Evolutionary conservation across 169 alveolate species (phyloP).

Genomic region (Babesia ovis): DNA sequence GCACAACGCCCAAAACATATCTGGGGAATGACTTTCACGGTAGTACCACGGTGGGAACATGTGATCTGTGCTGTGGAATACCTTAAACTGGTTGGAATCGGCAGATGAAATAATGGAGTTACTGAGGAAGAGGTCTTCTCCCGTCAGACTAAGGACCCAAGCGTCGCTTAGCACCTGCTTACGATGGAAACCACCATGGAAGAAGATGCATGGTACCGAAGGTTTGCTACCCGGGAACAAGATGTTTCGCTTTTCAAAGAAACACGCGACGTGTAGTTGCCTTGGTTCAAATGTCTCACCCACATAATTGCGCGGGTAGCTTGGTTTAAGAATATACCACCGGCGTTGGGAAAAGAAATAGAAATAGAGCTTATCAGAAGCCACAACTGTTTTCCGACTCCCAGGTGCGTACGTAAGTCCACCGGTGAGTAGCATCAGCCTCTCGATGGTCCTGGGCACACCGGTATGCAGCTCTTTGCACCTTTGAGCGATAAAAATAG

Average conservation of each 20-base stretch:
- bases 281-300: constrained; percentile 80
- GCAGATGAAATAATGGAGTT: constrained; percentile 52
- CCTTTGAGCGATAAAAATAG: constrained; percentile 84
- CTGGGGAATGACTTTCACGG: constrained; percentile 81
- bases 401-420: constrained; percentile 77
- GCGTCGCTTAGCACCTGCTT: constrained; percentile 77
- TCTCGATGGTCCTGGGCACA: constrained; percentile 80
- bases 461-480: constrained; percentile 79
- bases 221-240: constrained; percentile 73
- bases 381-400: constrained; percentile 62
- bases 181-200: constrained; percentile 81
- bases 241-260: constrained; percentile 77
- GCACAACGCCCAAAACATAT: constrained; percentile 76
- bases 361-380: constrained; percentile 77
- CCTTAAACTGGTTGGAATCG: constrained; percentile 64
- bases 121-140: constrained; percentile 75
- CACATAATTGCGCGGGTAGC: constrained; percentile 68
- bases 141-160: constrained; percentile 80
- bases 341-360: constrained; percentile 78
- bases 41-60: constrained; percentile 77
- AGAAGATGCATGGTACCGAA: constrained; percentile 80
- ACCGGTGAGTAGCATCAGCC: constrained; percentile 76
- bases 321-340: constrained; percentile 76
- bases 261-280: constrained; percentile 80
- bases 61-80: constrained; percentile 28